Evolutionary conservation across 345 rosid species (phyloP).

Genomic region (Garcia nutans): DNA sequence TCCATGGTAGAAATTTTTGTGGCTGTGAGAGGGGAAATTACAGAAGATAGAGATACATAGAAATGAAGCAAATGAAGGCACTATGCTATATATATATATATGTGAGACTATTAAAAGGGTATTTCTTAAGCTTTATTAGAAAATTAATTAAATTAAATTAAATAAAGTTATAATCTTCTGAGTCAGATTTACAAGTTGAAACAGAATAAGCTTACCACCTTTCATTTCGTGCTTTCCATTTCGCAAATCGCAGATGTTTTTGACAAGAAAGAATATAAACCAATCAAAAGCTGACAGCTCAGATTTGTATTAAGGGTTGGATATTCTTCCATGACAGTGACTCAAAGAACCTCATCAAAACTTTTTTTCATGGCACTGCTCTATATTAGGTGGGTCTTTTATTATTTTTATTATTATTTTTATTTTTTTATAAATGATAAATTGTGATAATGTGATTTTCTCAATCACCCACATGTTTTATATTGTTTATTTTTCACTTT

Average conservation of each 20-base stretch:
- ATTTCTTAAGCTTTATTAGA: slow-evolving; percentile 27
- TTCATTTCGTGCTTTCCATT: slow-evolving; percentile 54
- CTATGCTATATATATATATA: slow-evolving; percentile 35
- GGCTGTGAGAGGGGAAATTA: slow-evolving; percentile 15
- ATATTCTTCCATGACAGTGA: slow-evolving; percentile 27
- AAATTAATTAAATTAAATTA: slow-evolving; percentile 26
- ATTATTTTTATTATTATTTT: not conserved
- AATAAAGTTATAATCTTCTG: slow-evolving; percentile 25
- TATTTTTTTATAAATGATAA: not conserved
- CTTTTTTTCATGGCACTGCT: slow-evolving; percentile 13
- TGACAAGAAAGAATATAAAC: slow-evolving; percentile 11
- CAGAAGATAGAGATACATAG: slow-evolving; percentile 22
- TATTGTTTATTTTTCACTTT: slow-evolving; percentile 21
- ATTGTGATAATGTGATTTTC: slow-evolving; percentile 37
- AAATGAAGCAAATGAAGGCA: slow-evolving; percentile 34
- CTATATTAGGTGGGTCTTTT: not conserved
- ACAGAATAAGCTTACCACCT: slow-evolving; percentile 34
- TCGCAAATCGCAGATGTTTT: slow-evolving; percentile 20
- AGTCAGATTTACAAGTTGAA: slow-evolving; percentile 47
- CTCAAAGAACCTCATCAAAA: slow-evolving; percentile 18
- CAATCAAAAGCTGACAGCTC: slow-evolving; percentile 46
- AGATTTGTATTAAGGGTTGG: slow-evolving; percentile 16
- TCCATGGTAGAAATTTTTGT: slow-evolving; percentile 33
- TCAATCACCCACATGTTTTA: slow-evolving; percentile 31
- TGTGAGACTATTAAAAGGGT: slow-evolving; percentile 18